phyloP scores from a whole-genome alignment of 345 rosid genomes.

The Eucalyptus dawsonii region DNA sequence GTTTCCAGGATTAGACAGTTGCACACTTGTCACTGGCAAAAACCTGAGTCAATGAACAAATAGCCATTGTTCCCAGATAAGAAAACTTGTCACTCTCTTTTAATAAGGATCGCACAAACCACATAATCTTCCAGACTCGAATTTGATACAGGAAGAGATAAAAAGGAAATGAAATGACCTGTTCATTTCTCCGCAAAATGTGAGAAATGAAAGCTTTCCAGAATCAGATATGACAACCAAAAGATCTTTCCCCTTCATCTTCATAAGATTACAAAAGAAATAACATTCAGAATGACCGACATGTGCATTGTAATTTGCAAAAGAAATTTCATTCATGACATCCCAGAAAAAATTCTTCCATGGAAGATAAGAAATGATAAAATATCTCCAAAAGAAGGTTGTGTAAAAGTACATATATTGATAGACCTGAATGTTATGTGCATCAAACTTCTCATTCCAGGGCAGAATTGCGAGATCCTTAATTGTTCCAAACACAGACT shows the following conservation, averaged over 20 bases:
- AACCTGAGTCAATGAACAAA: conserved; percentile 48
- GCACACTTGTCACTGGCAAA: conserved; percentile 69
- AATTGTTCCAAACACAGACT: conserved; percentile 75
- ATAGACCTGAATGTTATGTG: conserved; percentile 38
- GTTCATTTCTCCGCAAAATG: conserved; percentile 95
- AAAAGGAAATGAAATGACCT: conserved; percentile 33
- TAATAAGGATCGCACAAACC: background rate
- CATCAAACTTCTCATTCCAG: conserved; percentile 37
- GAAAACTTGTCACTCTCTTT: background rate
- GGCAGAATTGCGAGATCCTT: conserved; percentile 78
- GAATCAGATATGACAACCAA: conserved; percentile 90
- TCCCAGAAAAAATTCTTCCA: background rate
- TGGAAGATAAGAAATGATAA: background rate
- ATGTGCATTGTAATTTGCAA: background rate
- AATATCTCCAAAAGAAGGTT: background rate
- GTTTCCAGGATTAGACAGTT: conserved; percentile 79
- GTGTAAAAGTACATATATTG: background rate
- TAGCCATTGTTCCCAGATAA: background rate
- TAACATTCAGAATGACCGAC: background rate
- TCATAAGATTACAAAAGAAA: conserved; percentile 6
- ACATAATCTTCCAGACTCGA: background rate
- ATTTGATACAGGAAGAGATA: background rate
- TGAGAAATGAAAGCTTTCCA: conserved; percentile 91
- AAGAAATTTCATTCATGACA: background rate
- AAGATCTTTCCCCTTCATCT: conserved; percentile 72